These are phyloP conservation scores for Magnusiomyces tetraspermus DNA, from an alignment of 1,139 yeast species.

Conservation along the genomic window DNA sequence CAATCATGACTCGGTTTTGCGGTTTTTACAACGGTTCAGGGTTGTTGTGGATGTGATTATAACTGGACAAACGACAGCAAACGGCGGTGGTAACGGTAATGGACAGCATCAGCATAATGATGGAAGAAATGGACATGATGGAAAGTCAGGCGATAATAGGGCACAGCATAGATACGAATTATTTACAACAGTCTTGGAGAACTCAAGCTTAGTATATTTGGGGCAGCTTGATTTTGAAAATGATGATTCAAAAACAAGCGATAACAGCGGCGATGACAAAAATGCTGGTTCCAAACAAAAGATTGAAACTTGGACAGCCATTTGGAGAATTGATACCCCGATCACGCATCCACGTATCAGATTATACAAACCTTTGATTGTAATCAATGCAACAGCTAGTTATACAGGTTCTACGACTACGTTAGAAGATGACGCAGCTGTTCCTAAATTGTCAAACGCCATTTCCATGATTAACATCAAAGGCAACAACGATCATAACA, in stretches of 20 bases:
- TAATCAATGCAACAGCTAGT: slow-evolving; percentile 5
- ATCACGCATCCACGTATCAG: slow-evolving; percentile 26
- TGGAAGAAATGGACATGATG: slow-evolving; percentile 3
- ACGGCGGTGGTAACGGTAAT: background rate
- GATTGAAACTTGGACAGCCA: slow-evolving; percentile 13
- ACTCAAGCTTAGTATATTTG: too few relatives aligned
- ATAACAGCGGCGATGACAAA: background rate
- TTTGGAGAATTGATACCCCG: slow-evolving; percentile 23
- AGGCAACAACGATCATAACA: background rate
- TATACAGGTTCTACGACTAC: background rate
- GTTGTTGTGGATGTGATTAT: background rate
- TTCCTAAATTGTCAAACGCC: background rate
- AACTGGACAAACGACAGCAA: background rate
- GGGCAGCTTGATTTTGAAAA: too few relatives aligned
- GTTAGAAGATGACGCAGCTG: background rate
- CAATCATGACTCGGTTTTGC: background rate
- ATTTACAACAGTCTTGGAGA: too few relatives aligned
- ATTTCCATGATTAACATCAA: background rate
- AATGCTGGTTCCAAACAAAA: background rate
- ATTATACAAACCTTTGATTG: slow-evolving; percentile 19
- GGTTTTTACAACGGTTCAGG: background rate
- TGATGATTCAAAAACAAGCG: background rate
- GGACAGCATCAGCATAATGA: slow-evolving; percentile 5
- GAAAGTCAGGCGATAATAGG: too few relatives aligned
- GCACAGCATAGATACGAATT: too few relatives aligned